phyloP scores from a whole-genome alignment of 2,329 filamentous ascomycete species.

The Botryotinia convoluta region DNA sequence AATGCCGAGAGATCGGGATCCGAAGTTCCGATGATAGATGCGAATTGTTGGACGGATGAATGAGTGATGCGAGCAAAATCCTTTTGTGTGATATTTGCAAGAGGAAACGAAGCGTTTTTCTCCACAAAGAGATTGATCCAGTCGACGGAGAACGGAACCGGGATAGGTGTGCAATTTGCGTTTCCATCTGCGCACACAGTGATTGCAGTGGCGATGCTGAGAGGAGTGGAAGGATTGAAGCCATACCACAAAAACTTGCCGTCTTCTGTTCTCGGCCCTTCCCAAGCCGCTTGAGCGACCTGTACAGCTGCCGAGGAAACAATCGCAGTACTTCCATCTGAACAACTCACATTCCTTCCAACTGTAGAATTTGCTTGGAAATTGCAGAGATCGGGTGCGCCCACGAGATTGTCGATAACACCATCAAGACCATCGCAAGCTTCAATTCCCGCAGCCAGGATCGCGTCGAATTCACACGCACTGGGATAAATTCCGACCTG shows the following conservation, averaged over 20 bases:
- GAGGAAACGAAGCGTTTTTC: conserved; percentile 35
- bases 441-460: conserved; percentile 41
- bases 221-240: background rate
- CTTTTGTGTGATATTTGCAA: background rate
- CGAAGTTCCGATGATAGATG: conserved; percentile 21
- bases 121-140: conserved; percentile 41
- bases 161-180: conserved; percentile 20
- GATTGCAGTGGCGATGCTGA: background rate
- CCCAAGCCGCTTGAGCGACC: conserved; percentile 8
- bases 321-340: background rate
- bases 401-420: conserved; percentile 46
- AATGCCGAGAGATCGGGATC: conserved; percentile 26
- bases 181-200: background rate
- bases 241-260: conserved; percentile 13
- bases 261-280: background rate
- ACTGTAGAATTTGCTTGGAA: conserved; percentile 22
- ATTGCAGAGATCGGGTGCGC: conserved; percentile 40
- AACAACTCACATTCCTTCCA: background rate
- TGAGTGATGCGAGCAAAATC: conserved; percentile 9
- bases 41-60: conserved; percentile 17
- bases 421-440: conserved; percentile 52
- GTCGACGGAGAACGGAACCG: conserved; percentile 36
- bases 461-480: background rate
- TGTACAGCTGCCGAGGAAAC: too few species aligned
- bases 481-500: background rate